phyloP scores from a whole-genome alignment of 2,329 filamentous ascomycete genomes.

The Calonectria naviculata region DNA sequence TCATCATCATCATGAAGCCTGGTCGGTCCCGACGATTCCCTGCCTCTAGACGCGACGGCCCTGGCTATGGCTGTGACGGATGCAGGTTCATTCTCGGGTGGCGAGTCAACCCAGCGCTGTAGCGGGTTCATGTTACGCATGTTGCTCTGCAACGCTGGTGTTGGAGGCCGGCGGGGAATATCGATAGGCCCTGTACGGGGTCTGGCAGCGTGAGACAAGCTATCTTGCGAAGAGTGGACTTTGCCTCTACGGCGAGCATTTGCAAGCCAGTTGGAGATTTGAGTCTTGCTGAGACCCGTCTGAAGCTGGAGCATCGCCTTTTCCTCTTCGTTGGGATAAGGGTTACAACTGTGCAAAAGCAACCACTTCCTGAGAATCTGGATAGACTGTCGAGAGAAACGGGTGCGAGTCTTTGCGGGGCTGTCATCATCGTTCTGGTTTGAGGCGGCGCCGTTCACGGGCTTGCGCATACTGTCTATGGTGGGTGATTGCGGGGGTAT shows the following conservation, averaged over 20 bases:
- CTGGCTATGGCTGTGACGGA: constrained; percentile 68
- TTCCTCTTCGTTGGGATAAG: constrained; percentile 89
- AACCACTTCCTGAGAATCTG: constrained; percentile 89
- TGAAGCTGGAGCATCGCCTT: constrained; percentile 82
- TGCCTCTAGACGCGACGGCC: constrained; percentile 64
- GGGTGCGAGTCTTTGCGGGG: constrained; percentile 71
- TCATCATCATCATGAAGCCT: constrained; percentile 72
- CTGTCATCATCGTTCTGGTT: neutral
- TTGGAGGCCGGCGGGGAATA: constrained; percentile 73
- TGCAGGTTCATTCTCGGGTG: constrained; percentile 69
- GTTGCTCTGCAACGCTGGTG: constrained; percentile 64
- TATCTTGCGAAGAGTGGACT: constrained; percentile 73
- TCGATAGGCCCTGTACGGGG: constrained; percentile 74
- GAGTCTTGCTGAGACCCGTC: constrained; percentile 83
- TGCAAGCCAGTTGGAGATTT: constrained; percentile 93
- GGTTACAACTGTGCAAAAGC: constrained; percentile 80
- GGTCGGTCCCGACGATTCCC: constrained; percentile 64
- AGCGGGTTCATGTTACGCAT: constrained; percentile 66
- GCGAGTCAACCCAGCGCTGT: constrained; percentile 70
- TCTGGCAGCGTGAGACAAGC: constrained; percentile 72
- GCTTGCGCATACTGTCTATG: too few relatives aligned
- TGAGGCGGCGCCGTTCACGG: neutral
- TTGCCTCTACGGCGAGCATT: constrained; percentile 89
- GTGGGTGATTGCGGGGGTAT: constrained; percentile 46
- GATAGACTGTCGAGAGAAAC: constrained; percentile 83